Base-by-base conservation (phyloP, 805 yeast genomes). In the Saturnispora hagleri region DNA sequence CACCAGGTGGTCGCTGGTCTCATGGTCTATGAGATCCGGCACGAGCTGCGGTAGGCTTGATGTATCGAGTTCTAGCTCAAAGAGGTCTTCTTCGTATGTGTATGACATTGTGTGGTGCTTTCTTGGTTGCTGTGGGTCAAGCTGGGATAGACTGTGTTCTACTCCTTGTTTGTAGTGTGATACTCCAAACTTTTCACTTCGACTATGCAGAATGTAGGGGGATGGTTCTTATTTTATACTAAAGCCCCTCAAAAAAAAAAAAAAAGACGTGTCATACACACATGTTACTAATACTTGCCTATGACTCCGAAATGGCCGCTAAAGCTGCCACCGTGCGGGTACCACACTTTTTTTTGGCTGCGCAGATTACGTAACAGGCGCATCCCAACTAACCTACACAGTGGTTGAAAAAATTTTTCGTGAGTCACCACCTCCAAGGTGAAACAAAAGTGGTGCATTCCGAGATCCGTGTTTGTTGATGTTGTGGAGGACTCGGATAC, bases 291-390 rank as follows among this genome's bases (percentile, higher is more conserved):
- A 31, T 31, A 31, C 15, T 13, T 31, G 13, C 34, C 12, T 31
- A 38, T 47, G 49, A 36, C 49, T 47, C 49, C 49, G 49, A 47
- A 36, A 47, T 27, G 49, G 27, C 49, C 49, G 43, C 40, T 15
- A 17, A 36, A 17, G 22, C 41, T 18, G 22, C 41, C 17, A 36
- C 41, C 34, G 34, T 31, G 34, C 34, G 34, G 34, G 34, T 31
- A 31, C 34, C 34, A 31, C 34, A 31, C 34, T 31, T 31, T 31
- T 31, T 31, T 31, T 5, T 31, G 34, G 34, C 34, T 31, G 15
- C 34, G 34, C 34, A 31, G 34, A 31, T 31, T 31, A 31, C 34
- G 34, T 31, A 31, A 31, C 34, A 31, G 34, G 34, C 34, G 34
- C 34, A 31, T 31, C 34, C 34, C 34, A 31, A 3, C 34, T 31